These are phyloP conservation scores for Camellia oleifera DNA, from an alignment of 179 eudicot species.

Conservation along the genomic window DNA sequence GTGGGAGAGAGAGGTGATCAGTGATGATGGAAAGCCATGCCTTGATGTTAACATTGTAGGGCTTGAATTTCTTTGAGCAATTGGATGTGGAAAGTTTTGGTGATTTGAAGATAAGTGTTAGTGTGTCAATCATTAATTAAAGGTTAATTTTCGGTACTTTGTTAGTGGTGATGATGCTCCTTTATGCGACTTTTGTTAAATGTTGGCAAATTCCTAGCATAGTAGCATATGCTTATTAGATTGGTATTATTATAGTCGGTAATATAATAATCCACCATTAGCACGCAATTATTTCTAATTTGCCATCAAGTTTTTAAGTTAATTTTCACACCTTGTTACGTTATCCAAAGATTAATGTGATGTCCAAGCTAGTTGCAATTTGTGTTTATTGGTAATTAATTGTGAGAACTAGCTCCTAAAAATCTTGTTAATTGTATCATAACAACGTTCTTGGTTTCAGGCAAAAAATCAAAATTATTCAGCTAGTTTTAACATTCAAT, in stretches of 20 bases:
- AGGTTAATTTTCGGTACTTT: not conserved
- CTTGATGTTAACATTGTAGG: not conserved
- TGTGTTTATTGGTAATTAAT: too few species aligned
- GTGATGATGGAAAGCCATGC: not conserved
- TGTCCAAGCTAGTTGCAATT: too few species aligned
- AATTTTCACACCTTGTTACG: too few species aligned
- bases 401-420: too few species aligned
- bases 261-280: not conserved
- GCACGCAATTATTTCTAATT: not conserved
- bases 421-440: too few species aligned
- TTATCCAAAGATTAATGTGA: too few species aligned
- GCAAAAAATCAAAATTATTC: too few species aligned
- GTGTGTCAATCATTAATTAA: not conserved
- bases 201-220: not conserved
- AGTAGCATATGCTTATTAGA: not conserved
- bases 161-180: not conserved
- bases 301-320: too few species aligned
- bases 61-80: conserved; percentile 6
- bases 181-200: not conserved
- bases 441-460: too few species aligned
- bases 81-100: not conserved
- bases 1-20: conserved; percentile 5
- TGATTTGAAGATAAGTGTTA: conserved; percentile 10
- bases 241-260: not conserved
- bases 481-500: too few species aligned